phyloP scores from a whole-genome alignment of 2,329 filamentous ascomycete genomes.

The Sphaceloma murrayae region DNA sequence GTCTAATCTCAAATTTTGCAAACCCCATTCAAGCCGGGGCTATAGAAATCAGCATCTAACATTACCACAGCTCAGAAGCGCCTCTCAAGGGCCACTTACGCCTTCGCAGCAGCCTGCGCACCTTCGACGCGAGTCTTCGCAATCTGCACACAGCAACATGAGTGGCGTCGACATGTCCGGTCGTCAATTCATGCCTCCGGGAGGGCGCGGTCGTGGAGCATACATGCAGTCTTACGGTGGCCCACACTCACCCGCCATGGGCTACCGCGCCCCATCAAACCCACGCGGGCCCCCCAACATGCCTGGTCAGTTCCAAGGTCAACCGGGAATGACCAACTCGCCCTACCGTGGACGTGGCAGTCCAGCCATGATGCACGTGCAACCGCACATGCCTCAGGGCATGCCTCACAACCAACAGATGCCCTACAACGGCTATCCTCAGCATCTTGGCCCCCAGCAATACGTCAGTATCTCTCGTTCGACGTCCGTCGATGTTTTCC shows the following conservation, averaged over 20 bases:
- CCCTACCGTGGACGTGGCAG: conserved; percentile 47
- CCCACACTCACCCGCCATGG: conserved; percentile 45
- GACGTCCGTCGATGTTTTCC: conserved; percentile 18
- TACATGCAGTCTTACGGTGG: conserved; percentile 45
- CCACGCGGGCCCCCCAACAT: conserved; percentile 43
- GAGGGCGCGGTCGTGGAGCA: conserved; percentile 44
- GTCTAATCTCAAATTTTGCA: background rate
- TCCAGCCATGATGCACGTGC: conserved; percentile 50
- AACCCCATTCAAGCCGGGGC: too few relatives aligned
- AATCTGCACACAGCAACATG: conserved; percentile 68
- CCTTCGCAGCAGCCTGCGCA: conserved; percentile 62
- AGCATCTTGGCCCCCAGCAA: conserved; percentile 50
- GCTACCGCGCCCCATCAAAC: conserved; percentile 44
- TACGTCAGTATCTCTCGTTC: conserved; percentile 47
- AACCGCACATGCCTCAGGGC: conserved; percentile 55
- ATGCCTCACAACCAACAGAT: conserved; percentile 46
- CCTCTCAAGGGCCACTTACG: conserved; percentile 37
- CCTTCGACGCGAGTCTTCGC: conserved; percentile 75
- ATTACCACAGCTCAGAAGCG: conserved; percentile 16
- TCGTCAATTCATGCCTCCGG: conserved; percentile 32
- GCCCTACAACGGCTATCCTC: conserved; percentile 51
- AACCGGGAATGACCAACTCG: conserved; percentile 26
- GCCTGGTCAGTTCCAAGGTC: conserved; percentile 29
- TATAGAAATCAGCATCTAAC: too few relatives aligned
- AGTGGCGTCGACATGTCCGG: conserved; percentile 46